Evolutionary conservation across 345 rosid species (phyloP), one percentile per base, ranked within the genome.

Genomic region (Lepidium sativum): DNA sequence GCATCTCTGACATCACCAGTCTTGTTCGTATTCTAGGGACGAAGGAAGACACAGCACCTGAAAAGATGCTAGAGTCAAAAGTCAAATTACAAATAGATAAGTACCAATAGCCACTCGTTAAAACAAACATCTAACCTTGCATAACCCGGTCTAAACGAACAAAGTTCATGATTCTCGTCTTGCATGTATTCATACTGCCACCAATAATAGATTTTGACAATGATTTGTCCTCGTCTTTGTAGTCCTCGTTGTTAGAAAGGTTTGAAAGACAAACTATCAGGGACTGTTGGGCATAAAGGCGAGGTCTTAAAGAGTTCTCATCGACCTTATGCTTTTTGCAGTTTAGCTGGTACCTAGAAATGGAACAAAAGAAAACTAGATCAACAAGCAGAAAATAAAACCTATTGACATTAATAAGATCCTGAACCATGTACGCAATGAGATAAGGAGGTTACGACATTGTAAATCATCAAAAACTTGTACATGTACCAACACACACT

Each of bases 1-100:
- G 80, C 80, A 85, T 94, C 83, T 90, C 88, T 65, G 82, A 81
- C 91, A 94, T 65, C 17, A 86, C 72, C 84, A 94, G 73, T 65
- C 72, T 84, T 70, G 82, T 74, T 47, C 60, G 75, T 67, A 73
- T 27, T 75, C 72, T 77, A 55, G 72, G 80, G 60, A 84, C 78
- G n/a, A 44, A 12, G 58, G 81, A 74, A 31, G n/a, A n/a, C n/a
- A n/a, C n/a, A n/a, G 69, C 11, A 53, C 67, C 71, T 72, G 57
- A 52, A 44, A 55, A 59, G 27, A 72, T 27, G 66, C 29, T 42
- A 54, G n/a, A 18, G 70, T 56, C 59, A n/a, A 55, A 27, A 66
- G 71, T 37, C 53, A 45, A 27, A 31, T 40, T 15, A 27, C 71
- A 45, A 33, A 8, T 18, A 61, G 53, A 33, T 49, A 59, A 27